These are phyloP conservation scores for Fusarium equiseti DNA, from an alignment of 2,329 filamentous ascomycete species.

Conservation along the genomic window DNA sequence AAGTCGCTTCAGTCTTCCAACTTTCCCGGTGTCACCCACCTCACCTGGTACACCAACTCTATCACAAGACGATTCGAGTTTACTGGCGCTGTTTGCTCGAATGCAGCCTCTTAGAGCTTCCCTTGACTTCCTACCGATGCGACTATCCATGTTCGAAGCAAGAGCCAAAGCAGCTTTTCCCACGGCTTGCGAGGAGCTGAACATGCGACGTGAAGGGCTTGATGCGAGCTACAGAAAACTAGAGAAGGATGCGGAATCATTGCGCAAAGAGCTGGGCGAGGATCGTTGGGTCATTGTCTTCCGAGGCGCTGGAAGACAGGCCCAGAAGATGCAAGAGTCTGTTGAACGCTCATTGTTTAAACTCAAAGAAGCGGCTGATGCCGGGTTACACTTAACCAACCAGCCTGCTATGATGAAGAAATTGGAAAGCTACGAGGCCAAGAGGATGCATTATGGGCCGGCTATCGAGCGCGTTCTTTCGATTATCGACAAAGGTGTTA, in stretches of 20 bases:
- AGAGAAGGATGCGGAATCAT: conserved; percentile 87
- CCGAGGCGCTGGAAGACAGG: conserved; percentile 89
- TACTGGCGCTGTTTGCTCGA: conserved; percentile 90
- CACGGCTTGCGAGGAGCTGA: conserved; percentile 89
- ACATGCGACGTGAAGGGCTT: conserved; percentile 77
- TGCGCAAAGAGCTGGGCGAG: conserved; percentile 91
- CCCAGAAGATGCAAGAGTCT: conserved; percentile 96
- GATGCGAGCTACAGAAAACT: conserved; percentile 91
- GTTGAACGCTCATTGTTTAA: conserved; percentile 89
- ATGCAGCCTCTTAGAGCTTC: conserved; percentile 96
- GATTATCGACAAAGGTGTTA: conserved; percentile 96
- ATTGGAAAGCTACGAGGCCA: conserved; percentile 93
- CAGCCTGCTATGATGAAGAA: conserved; percentile 79
- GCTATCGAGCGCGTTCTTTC: conserved; percentile 91
- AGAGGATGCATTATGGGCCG: conserved; percentile 92
- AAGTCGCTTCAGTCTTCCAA: conserved; percentile 76
- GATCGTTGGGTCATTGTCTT: conserved; percentile 98
- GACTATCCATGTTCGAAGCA: conserved; percentile 85
- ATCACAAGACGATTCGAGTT: conserved; percentile 84
- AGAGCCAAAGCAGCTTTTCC: conserved; percentile 85
- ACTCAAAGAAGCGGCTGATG: conserved; percentile 82
- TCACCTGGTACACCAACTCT: conserved; percentile 68
- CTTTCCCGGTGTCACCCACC: conserved; percentile 72
- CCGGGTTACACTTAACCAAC: conserved; percentile 78
- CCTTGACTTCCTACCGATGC: conserved; percentile 95